phyloP scores from a whole-genome alignment of 2,329 filamentous ascomycete genomes.

The Ceratocystis smalleyi region DNA sequence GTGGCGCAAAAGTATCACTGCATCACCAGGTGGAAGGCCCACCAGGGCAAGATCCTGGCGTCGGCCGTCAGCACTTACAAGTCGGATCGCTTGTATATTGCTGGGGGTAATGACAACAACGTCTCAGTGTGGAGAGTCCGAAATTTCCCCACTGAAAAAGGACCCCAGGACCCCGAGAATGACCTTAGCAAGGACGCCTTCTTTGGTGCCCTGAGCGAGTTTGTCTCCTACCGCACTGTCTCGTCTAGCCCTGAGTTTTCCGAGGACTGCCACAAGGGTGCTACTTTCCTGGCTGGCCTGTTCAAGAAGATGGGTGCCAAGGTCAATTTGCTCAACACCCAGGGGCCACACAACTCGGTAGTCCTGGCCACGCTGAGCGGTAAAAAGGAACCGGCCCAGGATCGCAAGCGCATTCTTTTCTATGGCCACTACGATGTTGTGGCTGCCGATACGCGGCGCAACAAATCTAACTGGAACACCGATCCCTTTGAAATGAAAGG shows the following conservation, averaged over 20 bases:
- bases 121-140: constrained; percentile 76
- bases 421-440: constrained; percentile 99
- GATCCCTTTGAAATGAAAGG: constrained; percentile 86
- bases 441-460: constrained; percentile 64
- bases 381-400: constrained; percentile 47
- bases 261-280: constrained; percentile 82
- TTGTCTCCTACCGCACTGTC: constrained; percentile 82
- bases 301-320: constrained; percentile 85
- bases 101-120: constrained; percentile 81
- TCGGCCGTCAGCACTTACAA: constrained; percentile 60
- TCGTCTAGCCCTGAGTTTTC: constrained; percentile 75
- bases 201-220: constrained; percentile 61
- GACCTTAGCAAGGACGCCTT: constrained; percentile 31
- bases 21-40: constrained; percentile 62
- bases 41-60: constrained; percentile 73
- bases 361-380: constrained; percentile 79
- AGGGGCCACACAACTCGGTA: constrained; percentile 72
- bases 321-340: constrained; percentile 77
- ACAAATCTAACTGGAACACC: constrained; percentile 54
- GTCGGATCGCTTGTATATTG: constrained; percentile 71
- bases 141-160: constrained; percentile 25
- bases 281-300: constrained; percentile 74
- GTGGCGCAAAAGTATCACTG: constrained; percentile 72
- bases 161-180: constrained; percentile 24
- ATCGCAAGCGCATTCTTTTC: constrained; percentile 77